Conservation (phyloP, 2,329 filamentous ascomycete species). For the Botrytis deweyae region DNA sequence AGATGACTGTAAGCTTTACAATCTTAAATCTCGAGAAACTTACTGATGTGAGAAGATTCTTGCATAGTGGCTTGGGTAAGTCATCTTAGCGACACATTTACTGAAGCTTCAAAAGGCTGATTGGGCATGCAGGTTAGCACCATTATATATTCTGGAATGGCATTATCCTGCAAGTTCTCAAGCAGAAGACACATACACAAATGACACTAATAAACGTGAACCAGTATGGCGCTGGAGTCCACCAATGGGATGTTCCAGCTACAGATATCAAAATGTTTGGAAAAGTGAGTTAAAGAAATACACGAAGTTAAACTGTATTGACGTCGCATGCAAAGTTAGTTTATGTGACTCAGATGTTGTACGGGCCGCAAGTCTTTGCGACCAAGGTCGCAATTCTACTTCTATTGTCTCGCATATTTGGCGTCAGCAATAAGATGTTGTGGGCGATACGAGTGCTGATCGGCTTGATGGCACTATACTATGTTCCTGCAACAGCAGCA, state of each 20-base stretch:
- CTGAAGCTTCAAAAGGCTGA: not conserved
- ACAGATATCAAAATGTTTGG: not conserved
- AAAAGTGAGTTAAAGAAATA: not conserved
- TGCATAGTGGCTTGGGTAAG: not conserved
- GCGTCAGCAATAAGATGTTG: not conserved
- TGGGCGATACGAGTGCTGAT: conserved; percentile 3
- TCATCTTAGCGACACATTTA: too few species aligned
- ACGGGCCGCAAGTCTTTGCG: not conserved
- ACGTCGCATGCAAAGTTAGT: not conserved
- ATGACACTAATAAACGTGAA: not conserved
- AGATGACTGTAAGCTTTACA: not conserved
- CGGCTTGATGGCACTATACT: not conserved
- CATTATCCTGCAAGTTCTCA: not conserved
- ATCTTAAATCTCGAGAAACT: not conserved
- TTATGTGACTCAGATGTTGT: not conserved
- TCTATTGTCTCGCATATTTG: conserved; percentile 1
- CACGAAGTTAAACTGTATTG: not conserved
- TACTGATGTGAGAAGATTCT: not conserved
- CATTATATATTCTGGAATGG: not conserved
- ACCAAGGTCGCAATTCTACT: conserved; percentile 10
- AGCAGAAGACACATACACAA: too few species aligned
- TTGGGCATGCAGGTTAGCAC: not conserved
- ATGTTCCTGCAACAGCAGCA: not conserved
- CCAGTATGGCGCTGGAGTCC: not conserved
- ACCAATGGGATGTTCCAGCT: not conserved